Percentiles rank a stretch among this genome's conserved stretches.
Conservation (phyloP, 2,329 filamentous ascomycete species). For the Clonostachys byssicola region DNA sequence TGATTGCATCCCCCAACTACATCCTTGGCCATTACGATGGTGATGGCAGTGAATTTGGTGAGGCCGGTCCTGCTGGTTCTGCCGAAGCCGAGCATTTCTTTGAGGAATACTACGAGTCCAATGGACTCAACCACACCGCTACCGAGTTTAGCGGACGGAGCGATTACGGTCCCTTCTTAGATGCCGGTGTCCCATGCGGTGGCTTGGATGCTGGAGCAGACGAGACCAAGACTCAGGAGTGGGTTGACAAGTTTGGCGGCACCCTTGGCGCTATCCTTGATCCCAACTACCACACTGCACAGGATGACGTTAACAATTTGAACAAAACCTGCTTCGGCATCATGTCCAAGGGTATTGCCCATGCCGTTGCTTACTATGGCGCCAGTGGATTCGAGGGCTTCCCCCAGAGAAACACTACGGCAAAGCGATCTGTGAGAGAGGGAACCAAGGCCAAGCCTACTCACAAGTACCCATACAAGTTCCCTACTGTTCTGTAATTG, state of each 20-base stretch:
- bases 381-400: no score
- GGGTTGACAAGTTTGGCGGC: conserved; percentile 49
- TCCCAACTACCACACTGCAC: conserved; percentile 48
- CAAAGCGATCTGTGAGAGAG: background rate
- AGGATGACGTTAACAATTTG: conserved; percentile 49
- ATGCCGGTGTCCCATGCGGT: conserved; percentile 47
- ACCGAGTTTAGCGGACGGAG: conserved; percentile 52
- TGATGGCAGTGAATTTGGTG: conserved; percentile 46
- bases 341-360: conserved; percentile 51
- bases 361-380: conserved; percentile 46
- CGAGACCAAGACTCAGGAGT: conserved; percentile 49
- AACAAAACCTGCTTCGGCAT: conserved; percentile 47
- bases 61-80: conserved; percentile 45
- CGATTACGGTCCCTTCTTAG: conserved; percentile 56
- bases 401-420: conserved; percentile 5
- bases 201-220: conserved; percentile 59
- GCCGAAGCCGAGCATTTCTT: conserved; percentile 46
- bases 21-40: conserved; percentile 34
- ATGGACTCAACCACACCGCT: conserved; percentile 35
- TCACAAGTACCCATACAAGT: no score
- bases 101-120: conserved; percentile 36
- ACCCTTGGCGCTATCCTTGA: conserved; percentile 48
- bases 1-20: conserved; percentile 39
- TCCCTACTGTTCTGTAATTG: no score
- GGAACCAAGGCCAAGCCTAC: no score